Evolutionary conservation across 2,329 filamentous ascomycete genomes (phyloP), one percentile per base, ranked within the genome.

Genomic region (Clonostachys sp.): DNA sequence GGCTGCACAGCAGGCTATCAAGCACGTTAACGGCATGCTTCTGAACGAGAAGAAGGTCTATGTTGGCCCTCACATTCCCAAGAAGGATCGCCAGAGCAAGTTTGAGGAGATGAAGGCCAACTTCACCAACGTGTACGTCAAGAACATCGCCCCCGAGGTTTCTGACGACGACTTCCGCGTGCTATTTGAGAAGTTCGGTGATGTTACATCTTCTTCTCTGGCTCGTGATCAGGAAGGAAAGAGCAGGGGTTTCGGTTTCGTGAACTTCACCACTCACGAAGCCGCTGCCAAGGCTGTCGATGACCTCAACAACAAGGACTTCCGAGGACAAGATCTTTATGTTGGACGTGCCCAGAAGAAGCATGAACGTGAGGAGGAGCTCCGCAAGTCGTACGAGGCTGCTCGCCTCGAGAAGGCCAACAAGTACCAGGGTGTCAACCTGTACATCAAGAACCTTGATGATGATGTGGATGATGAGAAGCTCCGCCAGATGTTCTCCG

Each of bases 101-200:
- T 97, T 97, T 61, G 94, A 99, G 78, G 94, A 99, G 81, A 99
- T 99, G 92, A 99, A 99, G 86, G 94, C 94, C 72, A 99, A 99
- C 81, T 99, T 95, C 82, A 99, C 94, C 78, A 99, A 99, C 72
- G 86, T 99, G 72, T 99, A 99, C 76, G 89, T 99, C 77, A 99
- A 99, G 86, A 99, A 99, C 78, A 87, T 99, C 60, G 83, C 85
- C 61, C 63, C 75, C 35, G 92, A 96, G 44, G 89, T 86, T 54
- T 87, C 83, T 50, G 94, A 99, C 52, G 91, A 97, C 9, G 87
- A 97, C 67, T 97, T 99, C 84, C 90, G 91, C 60, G 81, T 86
- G 53, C 79, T 97, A 45, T 97, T 99, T 61, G 89, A 94, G 79
- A 85, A 85, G 72, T 95, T 83, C 63, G 94, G 94, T 58, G 87